Evolutionary conservation across 2,329 filamentous ascomycete species (phyloP).

Genomic region (Cryphonectria nitschkei): DNA sequence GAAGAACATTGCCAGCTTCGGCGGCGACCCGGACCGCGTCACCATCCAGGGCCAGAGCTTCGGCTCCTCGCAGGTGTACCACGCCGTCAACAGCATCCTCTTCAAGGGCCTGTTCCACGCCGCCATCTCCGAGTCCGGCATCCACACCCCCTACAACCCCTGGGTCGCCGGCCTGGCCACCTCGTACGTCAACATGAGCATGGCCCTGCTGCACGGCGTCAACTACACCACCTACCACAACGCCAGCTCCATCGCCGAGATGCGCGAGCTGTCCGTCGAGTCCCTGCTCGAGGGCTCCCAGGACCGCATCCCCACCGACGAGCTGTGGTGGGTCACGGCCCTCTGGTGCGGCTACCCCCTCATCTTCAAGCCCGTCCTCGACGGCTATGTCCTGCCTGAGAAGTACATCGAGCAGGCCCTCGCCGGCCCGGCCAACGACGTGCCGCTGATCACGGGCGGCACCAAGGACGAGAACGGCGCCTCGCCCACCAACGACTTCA

Average conservation of each 20-base stretch:
- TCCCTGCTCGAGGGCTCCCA: slow-evolving; percentile 34
- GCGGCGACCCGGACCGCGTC: slow-evolving; percentile 27
- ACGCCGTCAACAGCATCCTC: slow-evolving; percentile 37
- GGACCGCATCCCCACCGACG: slow-evolving; percentile 33
- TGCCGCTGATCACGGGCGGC: slow-evolving; percentile 43
- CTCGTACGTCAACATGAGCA: slow-evolving; percentile 37
- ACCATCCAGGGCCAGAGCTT: slow-evolving; percentile 27
- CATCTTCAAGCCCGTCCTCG: slow-evolving; percentile 36
- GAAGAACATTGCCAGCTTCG: slow-evolving; percentile 26
- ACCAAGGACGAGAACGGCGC: slow-evolving; percentile 40
- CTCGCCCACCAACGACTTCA: slow-evolving; percentile 32
- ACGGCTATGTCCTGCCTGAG: slow-evolving; percentile 32
- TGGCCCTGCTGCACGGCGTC: slow-evolving; percentile 33
- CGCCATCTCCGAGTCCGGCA: slow-evolving; percentile 37
- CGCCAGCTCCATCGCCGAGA: slow-evolving; percentile 21
- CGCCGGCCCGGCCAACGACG: slow-evolving; percentile 38
- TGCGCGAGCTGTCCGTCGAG: slow-evolving; percentile 21
- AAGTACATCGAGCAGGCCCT: slow-evolving; percentile 32
- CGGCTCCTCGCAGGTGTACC: slow-evolving; percentile 38
- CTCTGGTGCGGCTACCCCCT: slow-evolving; percentile 36
- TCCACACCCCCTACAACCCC: slow-evolving; percentile 37
- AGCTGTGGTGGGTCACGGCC: slow-evolving; percentile 37
- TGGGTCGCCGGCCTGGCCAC: slow-evolving; percentile 37
- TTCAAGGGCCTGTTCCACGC: slow-evolving; percentile 38
- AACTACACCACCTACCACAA: slow-evolving; percentile 34